Evolutionary conservation across 1,284 basidiomycete genomes (phyloP).

Genomic region (Ustilago sp.): DNA sequence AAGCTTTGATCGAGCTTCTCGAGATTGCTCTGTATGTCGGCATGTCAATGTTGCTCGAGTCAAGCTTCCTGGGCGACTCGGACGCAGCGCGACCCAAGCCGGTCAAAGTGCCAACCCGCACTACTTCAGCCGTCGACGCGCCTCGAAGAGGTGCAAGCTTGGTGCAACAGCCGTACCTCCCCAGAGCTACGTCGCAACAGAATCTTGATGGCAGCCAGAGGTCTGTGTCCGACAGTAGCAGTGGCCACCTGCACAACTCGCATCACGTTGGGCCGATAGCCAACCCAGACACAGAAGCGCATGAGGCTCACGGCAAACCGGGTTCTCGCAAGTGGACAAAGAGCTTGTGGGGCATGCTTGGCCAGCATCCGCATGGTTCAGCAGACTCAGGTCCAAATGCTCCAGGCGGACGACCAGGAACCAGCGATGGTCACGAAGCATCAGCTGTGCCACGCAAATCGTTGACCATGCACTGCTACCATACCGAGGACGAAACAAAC

Average conservation of each 20-base stretch:
- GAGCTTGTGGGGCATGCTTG: constrained; percentile 52
- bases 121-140: constrained; percentile 37
- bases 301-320: constrained; percentile 14
- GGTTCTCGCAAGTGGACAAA: constrained; percentile 44
- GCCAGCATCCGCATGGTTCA: constrained; percentile 20
- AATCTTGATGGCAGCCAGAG: constrained; percentile 21
- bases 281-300: neutral
- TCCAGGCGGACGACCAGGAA: constrained; percentile 13
- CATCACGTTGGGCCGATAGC: neutral
- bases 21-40: constrained; percentile 55
- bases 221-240: constrained; percentile 19
- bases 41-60: constrained; percentile 61
- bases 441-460: constrained; percentile 20
- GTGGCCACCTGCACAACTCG: constrained; percentile 5
- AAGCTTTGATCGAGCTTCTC: constrained; percentile 30
- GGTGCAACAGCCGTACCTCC: constrained; percentile 15
- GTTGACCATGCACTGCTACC: constrained; percentile 35
- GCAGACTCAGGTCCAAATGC: constrained; percentile 9
- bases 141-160: constrained; percentile 35
- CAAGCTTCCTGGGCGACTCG: constrained; percentile 54
- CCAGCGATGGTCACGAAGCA: constrained; percentile 23
- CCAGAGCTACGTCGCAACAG: constrained; percentile 27
- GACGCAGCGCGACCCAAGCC: constrained; percentile 49
- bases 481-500: constrained; percentile 29
- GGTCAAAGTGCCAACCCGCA: constrained; percentile 35